These are phyloP conservation scores for Cystofilobasidium bisporidii DNA, from an alignment of 768 basidiomycete genomes.

Conservation along the genomic window DNA sequence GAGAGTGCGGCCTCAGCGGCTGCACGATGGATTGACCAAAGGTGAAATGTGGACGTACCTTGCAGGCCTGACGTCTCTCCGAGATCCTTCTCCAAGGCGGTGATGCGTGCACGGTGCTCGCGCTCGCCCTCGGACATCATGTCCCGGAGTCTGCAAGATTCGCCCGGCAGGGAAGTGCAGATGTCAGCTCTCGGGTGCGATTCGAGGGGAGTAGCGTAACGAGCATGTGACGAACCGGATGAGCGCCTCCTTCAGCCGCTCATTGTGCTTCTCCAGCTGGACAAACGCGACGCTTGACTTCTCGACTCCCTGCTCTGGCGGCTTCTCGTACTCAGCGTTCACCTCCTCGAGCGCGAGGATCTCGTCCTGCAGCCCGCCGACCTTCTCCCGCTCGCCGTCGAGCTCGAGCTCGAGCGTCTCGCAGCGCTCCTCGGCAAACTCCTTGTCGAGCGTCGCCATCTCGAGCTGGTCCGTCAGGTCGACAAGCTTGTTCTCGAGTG, in stretches of 20 bases:
- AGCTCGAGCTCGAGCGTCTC: conserved; percentile 69
- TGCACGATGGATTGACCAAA: no score
- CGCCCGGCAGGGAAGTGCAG: no score
- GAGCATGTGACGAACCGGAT: conserved; percentile 29
- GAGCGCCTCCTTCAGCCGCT: conserved; percentile 86
- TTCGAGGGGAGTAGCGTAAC: background rate
- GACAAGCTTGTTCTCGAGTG: conserved; percentile 58
- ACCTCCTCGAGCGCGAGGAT: conserved; percentile 58
- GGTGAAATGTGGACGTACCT: conserved; percentile 45
- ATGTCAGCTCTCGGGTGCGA: no score
- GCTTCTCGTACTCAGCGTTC: conserved; percentile 44
- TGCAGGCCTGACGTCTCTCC: conserved; percentile 68
- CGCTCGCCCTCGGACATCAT: conserved; percentile 76
- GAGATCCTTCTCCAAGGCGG: conserved; percentile 84
- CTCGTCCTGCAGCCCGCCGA: conserved; percentile 75
- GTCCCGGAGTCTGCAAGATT: conserved; percentile 60
- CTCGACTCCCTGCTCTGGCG: conserved; percentile 37
- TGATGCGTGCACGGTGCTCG: conserved; percentile 67
- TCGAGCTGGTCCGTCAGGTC: conserved; percentile 86
- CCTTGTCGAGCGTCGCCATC: conserved; percentile 89
- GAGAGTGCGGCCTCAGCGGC: background rate
- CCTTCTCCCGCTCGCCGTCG: conserved; percentile 64
- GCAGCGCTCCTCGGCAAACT: conserved; percentile 86
- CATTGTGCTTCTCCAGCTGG: conserved; percentile 94
- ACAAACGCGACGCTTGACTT: conserved; percentile 50